Evolutionary conservation across 2,329 filamentous ascomycete genomes (phyloP).

Genomic region (Clarireedia monteithiana): DNA sequence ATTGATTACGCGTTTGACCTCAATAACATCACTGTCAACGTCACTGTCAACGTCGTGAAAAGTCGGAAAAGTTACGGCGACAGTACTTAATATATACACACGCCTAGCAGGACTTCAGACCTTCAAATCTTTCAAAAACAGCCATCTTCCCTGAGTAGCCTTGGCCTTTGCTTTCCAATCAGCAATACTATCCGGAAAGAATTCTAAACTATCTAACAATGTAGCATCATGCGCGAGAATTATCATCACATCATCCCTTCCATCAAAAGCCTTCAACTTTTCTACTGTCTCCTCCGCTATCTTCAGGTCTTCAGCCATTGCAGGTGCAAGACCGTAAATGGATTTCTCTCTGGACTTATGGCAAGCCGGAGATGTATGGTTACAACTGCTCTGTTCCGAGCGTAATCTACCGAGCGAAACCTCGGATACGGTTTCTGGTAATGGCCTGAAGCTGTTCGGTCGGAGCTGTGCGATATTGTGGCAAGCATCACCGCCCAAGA

Average conservation of each 20-base stretch:
- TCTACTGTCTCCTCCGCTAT: conserved; percentile 30
- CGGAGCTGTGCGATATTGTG: conserved; percentile 24
- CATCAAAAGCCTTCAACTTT: conserved; percentile 38
- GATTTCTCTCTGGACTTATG: neutral
- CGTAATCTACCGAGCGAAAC: neutral
- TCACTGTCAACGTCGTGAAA: too few relatives aligned
- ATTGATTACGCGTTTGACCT: too few relatives aligned
- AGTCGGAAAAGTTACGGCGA: too few relatives aligned
- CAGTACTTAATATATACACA: too few relatives aligned
- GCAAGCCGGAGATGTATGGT: neutral
- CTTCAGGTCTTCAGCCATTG: conserved; percentile 1
- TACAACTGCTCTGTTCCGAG: neutral
- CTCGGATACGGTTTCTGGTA: neutral
- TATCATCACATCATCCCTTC: conserved; percentile 35
- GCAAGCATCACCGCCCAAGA: conserved; percentile 41
- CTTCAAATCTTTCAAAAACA: neutral
- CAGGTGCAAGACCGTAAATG: neutral
- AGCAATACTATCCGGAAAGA: conserved; percentile 39
- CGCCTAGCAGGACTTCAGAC: too few relatives aligned
- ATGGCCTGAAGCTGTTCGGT: neutral
- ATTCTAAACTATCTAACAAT: conserved; percentile 34
- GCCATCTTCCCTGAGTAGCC: conserved; percentile 11
- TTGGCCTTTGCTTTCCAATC: conserved; percentile 37
- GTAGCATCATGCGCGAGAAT: conserved; percentile 38
- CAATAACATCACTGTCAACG: too few relatives aligned